These are phyloP conservation scores for Nakazawaea wyomingensis DNA, from an alignment of 805 yeast species.

Conservation along the genomic window DNA sequence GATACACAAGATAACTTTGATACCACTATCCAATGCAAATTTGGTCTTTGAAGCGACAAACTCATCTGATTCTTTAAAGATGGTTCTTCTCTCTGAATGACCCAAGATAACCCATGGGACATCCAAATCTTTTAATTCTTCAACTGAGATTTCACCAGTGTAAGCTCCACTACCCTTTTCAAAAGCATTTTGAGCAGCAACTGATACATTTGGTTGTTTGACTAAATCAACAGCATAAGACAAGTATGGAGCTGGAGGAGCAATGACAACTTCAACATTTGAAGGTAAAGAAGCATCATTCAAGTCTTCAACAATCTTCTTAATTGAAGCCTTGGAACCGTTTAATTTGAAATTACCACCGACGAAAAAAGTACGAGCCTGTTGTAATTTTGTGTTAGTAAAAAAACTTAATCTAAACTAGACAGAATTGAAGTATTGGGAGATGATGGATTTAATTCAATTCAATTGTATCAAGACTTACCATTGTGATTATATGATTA, in stretches of 20 bases:
- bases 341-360: constrained; percentile 99
- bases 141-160: constrained; percentile 96
- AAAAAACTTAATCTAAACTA: no score
- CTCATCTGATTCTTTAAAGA: constrained; percentile 86
- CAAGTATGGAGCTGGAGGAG: constrained; percentile 95
- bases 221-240: constrained; percentile 64
- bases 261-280: constrained; percentile 86
- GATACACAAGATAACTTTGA: constrained; percentile 90
- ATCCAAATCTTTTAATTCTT: constrained; percentile 84
- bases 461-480: background rate
- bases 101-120: constrained; percentile 95
- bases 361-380: constrained; percentile 91
- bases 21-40: constrained; percentile 85
- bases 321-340: constrained; percentile 85
- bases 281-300: constrained; percentile 72
- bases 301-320: constrained; percentile 75
- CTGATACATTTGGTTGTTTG: constrained; percentile 66
- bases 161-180: constrained; percentile 89
- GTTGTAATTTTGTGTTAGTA: no score
- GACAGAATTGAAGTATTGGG: no score
- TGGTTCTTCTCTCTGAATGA: constrained; percentile 97
- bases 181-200: constrained; percentile 91
- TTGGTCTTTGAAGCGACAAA: constrained; percentile 90
- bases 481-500: constrained; percentile 1
- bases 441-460: no score